Base-by-base conservation (phyloP, 331 rosid genomes). In the Ulmus americana region DNA sequence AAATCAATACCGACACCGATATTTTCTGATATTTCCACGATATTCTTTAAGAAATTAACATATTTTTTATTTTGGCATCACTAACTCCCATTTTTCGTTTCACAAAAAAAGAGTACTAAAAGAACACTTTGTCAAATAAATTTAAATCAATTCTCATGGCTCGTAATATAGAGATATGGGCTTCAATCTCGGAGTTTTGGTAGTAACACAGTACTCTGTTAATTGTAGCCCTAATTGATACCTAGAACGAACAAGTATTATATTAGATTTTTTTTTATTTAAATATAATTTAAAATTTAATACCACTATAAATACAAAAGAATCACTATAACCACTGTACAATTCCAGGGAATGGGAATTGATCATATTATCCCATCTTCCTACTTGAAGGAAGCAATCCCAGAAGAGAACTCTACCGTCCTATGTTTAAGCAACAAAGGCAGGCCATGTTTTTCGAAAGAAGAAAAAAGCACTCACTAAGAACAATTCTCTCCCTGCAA, bases 301-400 rank as follows among this genome's bases (percentile, higher is more conserved):
- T 59, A 8, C 14, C 4, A 40, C 3, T 15, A 59, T 45, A 13
- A 47, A 45, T 38, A 68, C 9, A 61, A 51, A 11, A 6, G 2
- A 49, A 67, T 48, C 39, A 18, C 44, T 52, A 16, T 18, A 10
- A 41, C 43, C 80, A 28, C 82, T 58, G 48, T 71, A 75, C 80
- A 75, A 48, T 45, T 13, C 35, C 39, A 46, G 8, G 41, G 44
- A 69, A 55, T 53, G 61, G 58, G 57, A 60, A 59, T 40, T 14
- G 41, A 65, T 45, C 28, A 51, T 49, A 3, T 28, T 28, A 40
- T 50, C 47, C 59, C 52, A 55, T 61, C 35, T 55, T 63, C 55
- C 49, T 14, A 48, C 38, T 22, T 12, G 50, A 56, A 38, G 35
- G 9, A 28, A 59, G 28, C 5, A 2, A 46, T 38, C 44, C 42